These are phyloP conservation scores for Stramenopiles sp. DNA, from an alignment of 352 stramenopile species.

Conservation along the genomic window DNA sequence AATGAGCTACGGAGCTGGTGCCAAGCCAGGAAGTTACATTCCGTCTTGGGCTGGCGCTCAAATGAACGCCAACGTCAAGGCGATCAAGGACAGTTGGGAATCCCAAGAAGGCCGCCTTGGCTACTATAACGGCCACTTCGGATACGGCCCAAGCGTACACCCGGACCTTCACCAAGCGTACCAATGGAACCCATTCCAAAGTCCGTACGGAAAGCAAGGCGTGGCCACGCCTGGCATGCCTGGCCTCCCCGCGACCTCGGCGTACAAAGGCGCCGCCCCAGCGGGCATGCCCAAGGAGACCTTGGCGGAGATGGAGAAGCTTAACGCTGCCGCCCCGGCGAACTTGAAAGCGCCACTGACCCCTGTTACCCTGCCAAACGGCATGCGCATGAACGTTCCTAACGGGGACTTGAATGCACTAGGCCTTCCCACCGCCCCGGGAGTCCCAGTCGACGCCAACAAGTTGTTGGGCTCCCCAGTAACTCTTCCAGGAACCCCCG, in stretches of 20 bases:
- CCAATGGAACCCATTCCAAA: not conserved
- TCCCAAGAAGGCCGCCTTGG: not conserved
- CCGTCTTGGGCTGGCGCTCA: not conserved
- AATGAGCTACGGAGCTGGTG: no score
- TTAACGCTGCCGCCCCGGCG: not conserved
- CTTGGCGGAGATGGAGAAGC: not conserved
- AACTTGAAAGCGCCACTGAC: not conserved
- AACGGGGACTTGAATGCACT: not conserved
- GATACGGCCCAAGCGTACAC: not conserved
- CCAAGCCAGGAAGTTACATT: not conserved
- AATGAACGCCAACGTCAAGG: not conserved
- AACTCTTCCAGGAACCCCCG: not conserved
- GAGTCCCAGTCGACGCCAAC: not conserved
- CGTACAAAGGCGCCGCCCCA: not conserved
- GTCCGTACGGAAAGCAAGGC: not conserved
- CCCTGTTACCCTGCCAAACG: not conserved
- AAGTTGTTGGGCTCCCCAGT: not conserved
- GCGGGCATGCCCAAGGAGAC: not conserved
- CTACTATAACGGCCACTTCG: not conserved
- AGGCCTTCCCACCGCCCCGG: not conserved
- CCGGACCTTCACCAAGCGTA: not conserved
- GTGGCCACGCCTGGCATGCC: not conserved
- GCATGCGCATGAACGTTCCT: not conserved
- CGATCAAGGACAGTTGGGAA: not conserved
- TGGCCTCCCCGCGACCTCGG: not conserved